Evolutionary conservation across 2,329 filamentous ascomycete genomes (phyloP).

Genomic region (Beauveria medogensis): DNA sequence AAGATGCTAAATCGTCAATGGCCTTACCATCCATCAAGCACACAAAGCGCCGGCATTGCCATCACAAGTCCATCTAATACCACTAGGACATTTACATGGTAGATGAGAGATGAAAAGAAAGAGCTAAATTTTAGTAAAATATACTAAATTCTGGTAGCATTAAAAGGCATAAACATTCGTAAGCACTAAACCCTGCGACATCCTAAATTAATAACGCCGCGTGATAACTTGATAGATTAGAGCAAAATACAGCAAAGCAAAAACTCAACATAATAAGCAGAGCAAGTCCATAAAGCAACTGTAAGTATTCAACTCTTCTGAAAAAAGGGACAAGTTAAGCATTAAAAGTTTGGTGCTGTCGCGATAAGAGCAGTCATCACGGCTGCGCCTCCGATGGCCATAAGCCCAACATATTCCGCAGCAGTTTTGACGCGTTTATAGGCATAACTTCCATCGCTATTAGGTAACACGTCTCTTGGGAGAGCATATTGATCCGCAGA

Average conservation of each 20-base stretch:
- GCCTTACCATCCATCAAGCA: too few relatives aligned
- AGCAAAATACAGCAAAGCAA: background rate
- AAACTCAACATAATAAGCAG: background rate
- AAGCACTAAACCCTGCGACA: background rate
- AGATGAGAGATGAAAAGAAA: background rate
- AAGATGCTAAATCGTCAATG: too few relatives aligned
- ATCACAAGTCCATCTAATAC: too few relatives aligned
- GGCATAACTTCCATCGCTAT: background rate
- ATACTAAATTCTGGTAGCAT: background rate
- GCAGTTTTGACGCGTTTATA: conserved; percentile 26
- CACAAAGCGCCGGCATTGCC: too few relatives aligned
- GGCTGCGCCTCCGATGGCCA: conserved; percentile 29
- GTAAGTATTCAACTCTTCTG: too few relatives aligned
- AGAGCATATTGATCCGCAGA: background rate
- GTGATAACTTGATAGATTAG: background rate
- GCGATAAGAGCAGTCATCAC: conserved; percentile 32
- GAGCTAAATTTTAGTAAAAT: background rate
- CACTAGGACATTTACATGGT: too few relatives aligned
- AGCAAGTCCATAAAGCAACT: background rate
- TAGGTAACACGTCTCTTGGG: background rate
- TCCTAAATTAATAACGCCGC: background rate
- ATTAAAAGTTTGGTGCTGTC: conserved; percentile 25
- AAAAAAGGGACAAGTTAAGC: background rate
- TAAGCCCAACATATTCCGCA: conserved; percentile 28
- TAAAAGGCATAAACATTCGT: background rate